phyloP scores from a whole-genome alignment of 495 filamentous ascomycete species.

The Penicillium paxilli region DNA sequence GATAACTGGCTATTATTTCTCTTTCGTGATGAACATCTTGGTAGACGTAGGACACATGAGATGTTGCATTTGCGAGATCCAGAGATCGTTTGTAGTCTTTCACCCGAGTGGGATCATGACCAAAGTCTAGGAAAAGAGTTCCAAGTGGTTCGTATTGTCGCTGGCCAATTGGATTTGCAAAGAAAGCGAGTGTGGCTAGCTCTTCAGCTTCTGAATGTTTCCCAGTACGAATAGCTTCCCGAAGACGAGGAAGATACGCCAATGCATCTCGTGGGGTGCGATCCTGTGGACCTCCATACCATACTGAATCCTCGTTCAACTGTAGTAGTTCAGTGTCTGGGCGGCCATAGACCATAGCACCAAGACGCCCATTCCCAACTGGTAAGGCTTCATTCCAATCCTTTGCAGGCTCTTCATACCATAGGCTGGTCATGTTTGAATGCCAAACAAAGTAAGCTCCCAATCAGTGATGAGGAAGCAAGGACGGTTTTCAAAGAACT shows the following conservation, averaged over 20 bases:
- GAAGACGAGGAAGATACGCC: conserved; percentile 32
- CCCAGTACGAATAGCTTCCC: conserved; percentile 41
- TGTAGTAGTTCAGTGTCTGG: conserved; percentile 45
- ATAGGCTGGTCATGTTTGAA: conserved; percentile 29
- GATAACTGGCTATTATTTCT: conserved; percentile 41
- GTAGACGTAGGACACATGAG: conserved; percentile 38
- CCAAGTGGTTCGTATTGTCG: conserved; percentile 51
- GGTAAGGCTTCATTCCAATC: conserved; percentile 34
- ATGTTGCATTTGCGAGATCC: conserved; percentile 36
- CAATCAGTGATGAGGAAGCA: too few relatives aligned
- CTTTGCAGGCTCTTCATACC: conserved; percentile 28
- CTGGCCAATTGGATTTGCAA: conserved; percentile 42
- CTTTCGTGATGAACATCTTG: conserved; percentile 30
- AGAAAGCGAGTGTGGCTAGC: conserved; percentile 39
- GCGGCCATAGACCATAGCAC: conserved; percentile 49
- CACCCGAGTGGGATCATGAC: conserved; percentile 28
- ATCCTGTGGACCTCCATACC: conserved; percentile 50
- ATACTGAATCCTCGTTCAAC: conserved; percentile 56
- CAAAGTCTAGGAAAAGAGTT: conserved; percentile 47
- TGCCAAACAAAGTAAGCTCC: not conserved
- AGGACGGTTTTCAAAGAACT: too few relatives aligned
- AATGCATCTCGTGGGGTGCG: conserved; percentile 41
- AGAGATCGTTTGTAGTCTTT: conserved; percentile 45
- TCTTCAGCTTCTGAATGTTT: conserved; percentile 43
- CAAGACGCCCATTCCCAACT: conserved; percentile 55